A percentile compares a stretch with the other conserved stretches of the same genome.
phyloP scores from a whole-genome alignment of 2,329 filamentous ascomycete species.

The Didymella lethalis region DNA sequence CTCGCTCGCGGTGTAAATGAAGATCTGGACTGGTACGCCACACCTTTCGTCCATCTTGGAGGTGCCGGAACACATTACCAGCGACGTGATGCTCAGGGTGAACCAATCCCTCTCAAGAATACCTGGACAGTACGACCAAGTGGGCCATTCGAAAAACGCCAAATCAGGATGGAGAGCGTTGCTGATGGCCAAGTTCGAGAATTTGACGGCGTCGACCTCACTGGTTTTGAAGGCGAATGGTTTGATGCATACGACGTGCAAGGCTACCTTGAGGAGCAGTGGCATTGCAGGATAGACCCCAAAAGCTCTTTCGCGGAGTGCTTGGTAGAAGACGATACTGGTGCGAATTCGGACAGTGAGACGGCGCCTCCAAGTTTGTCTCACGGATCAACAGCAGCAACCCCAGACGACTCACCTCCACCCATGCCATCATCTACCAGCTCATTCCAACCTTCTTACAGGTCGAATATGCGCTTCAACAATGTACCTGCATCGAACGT shows the following conservation, averaged over 20 bases:
- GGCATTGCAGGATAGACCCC: constrained; percentile 69
- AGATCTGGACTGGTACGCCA: constrained; percentile 65
- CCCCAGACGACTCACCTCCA: constrained; percentile 8
- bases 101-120: constrained; percentile 42
- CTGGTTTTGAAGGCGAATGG: constrained; percentile 76
- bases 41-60: constrained; percentile 71
- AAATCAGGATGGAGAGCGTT: constrained; percentile 28
- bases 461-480: constrained; percentile 35
- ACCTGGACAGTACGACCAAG: constrained; percentile 45
- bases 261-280: constrained; percentile 68
- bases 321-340: constrained; percentile 41
- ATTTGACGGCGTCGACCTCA: constrained; percentile 57
- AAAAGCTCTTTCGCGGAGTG: constrained; percentile 66
- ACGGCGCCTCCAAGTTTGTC: constrained; percentile 3
- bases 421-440: neutral
- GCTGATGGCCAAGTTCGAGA: constrained; percentile 34
- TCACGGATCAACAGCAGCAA: constrained; percentile 8
- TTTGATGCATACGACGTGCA: constrained; percentile 81
- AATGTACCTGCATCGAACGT: constrained; percentile 7
- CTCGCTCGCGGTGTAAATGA: constrained; percentile 53
- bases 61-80: constrained; percentile 73
- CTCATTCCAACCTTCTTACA: constrained; percentile 27
- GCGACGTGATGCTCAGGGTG: constrained; percentile 49
- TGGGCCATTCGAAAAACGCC: constrained; percentile 45
- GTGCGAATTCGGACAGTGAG: constrained; percentile 21